Conservation (phyloP, 352 stramenopile species). For the Phytopythium oedochilum region DNA sequence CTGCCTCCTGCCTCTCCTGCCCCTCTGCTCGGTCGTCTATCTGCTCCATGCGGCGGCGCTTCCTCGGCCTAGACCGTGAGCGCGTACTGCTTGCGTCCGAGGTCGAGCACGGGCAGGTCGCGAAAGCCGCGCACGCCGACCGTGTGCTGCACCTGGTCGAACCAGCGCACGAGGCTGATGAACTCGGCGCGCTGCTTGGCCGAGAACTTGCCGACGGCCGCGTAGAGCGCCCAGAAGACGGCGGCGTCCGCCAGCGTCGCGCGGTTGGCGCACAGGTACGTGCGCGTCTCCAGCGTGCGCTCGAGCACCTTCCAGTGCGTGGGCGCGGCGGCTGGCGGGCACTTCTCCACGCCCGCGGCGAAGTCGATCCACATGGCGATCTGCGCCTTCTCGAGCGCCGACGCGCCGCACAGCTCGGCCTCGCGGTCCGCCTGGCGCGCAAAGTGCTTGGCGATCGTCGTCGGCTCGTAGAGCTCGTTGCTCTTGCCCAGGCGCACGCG, state of each 20-base stretch:
- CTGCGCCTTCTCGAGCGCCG: slow-evolving; percentile 61
- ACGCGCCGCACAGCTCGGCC: slow-evolving; percentile 51
- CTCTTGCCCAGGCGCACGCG: slow-evolving; percentile 70
- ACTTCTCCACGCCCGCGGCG: slow-evolving; percentile 40
- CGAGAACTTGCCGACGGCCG: slow-evolving; percentile 30
- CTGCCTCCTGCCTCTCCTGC: neutral
- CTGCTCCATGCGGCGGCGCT: slow-evolving; percentile 13
- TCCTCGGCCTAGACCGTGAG: slow-evolving; percentile 66
- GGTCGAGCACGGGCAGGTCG: slow-evolving; percentile 56
- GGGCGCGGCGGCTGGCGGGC: slow-evolving; percentile 21
- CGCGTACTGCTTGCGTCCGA: slow-evolving; percentile 41
- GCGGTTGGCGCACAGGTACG: slow-evolving; percentile 63
- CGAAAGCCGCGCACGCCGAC: slow-evolving; percentile 77
- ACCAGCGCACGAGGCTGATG: slow-evolving; percentile 71
- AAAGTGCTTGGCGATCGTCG: slow-evolving; percentile 75
- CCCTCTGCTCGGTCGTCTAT: neutral
- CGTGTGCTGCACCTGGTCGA: slow-evolving; percentile 85
- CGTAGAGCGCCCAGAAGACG: slow-evolving; percentile 66
- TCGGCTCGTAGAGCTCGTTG: slow-evolving; percentile 67
- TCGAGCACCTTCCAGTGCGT: slow-evolving; percentile 70
- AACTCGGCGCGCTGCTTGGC: slow-evolving; percentile 39
- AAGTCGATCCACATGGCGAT: slow-evolving; percentile 80
- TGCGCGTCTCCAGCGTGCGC: slow-evolving; percentile 41
- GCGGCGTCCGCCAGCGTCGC: slow-evolving; percentile 74
- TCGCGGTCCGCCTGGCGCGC: slow-evolving; percentile 69